Percentiles rank a stretch among this genome's conserved stretches.
phyloP scores from a whole-genome alignment of 257 asterid genomes.

The Salvia miltiorrhiza region DNA sequence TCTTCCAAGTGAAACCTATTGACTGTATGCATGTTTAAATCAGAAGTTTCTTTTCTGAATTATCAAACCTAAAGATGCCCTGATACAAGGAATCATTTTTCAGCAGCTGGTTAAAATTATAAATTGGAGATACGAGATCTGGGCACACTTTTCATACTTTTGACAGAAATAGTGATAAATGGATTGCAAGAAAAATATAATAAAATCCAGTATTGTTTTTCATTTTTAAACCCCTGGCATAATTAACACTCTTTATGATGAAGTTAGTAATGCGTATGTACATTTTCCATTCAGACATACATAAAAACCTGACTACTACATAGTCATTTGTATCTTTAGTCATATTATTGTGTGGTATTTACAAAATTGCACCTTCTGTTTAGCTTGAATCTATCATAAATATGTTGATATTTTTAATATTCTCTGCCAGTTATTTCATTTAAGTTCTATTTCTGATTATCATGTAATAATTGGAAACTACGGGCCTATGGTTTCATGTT shows the following conservation, averaged over 20 bases:
- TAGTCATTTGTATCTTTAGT: background rate
- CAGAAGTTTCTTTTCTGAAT: background rate
- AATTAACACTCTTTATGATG: background rate
- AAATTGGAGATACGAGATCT: background rate
- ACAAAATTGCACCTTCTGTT: background rate
- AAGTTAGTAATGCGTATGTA: background rate
- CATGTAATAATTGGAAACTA: background rate
- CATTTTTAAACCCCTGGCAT: background rate
- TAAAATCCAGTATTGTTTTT: background rate
- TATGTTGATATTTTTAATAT: background rate
- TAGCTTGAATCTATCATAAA: background rate
- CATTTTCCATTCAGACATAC: background rate
- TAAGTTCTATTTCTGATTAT: background rate
- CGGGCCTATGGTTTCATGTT: background rate
- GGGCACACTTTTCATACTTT: background rate
- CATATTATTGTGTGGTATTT: background rate
- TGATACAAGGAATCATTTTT: background rate
- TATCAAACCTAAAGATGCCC: background rate
- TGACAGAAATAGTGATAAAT: background rate
- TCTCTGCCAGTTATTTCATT: background rate
- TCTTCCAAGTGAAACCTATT: background rate
- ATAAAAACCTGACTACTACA: background rate
- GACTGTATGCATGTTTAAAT: background rate
- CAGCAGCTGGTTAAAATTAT: background rate
- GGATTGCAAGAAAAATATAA: background rate